Evolutionary conservation across 163 green algal species (phyloP).

Genomic region (Scenedesmus sp.): DNA sequence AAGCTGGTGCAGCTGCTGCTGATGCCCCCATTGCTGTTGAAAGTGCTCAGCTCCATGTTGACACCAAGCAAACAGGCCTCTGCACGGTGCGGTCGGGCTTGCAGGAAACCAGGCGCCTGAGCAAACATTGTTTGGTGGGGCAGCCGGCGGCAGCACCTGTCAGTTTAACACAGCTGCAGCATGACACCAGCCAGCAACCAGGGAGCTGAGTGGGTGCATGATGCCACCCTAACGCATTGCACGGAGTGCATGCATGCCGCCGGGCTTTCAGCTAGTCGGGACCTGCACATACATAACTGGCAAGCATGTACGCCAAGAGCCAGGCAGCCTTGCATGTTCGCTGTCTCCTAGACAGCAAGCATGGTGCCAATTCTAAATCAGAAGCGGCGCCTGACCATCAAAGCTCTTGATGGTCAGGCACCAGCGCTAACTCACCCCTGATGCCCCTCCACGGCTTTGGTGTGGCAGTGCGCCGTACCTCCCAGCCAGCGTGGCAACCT

Average conservation of each 20-base stretch:
- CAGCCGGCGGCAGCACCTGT: not conserved
- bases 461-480: slow-evolving; percentile 18
- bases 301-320: no score
- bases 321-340: no score
- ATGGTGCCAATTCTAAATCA: no score
- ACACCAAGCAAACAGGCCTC: not conserved
- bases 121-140: not conserved
- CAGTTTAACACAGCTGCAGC: no score
- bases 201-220: no score
- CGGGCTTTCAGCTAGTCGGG: no score
- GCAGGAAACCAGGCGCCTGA: not conserved
- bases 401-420: not conserved
- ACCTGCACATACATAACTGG: no score
- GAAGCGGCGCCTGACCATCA: no score
- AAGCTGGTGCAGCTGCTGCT: slow-evolving; percentile 15
- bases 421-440: not conserved
- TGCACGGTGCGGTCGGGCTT: not conserved
- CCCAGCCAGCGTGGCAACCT: not conserved
- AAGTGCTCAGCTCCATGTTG: slow-evolving; percentile 1
- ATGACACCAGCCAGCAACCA: no score
- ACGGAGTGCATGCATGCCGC: no score
- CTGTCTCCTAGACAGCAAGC: no score
- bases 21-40: not conserved
- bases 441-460: not conserved
- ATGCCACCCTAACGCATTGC: no score